Evolutionary conservation across 345 rosid species (phyloP).

Genomic region (Hevea brasiliensis): DNA sequence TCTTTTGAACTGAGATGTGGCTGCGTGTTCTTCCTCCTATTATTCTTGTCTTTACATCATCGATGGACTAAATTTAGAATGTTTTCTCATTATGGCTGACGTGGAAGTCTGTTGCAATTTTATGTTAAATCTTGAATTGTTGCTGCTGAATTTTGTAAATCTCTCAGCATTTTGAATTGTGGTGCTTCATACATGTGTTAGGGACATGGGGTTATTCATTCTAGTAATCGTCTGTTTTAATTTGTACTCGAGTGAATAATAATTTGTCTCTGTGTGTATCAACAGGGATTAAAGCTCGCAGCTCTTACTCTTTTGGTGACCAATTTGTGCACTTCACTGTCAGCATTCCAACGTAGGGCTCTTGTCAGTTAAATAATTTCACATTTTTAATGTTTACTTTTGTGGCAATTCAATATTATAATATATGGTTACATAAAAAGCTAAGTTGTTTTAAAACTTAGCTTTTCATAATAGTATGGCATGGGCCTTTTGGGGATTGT

Average conservation of each 20-base stretch:
- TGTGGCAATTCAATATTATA: too few species aligned
- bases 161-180: background rate
- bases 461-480: too few species aligned
- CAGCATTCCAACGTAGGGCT: constrained; percentile 74
- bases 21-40: background rate
- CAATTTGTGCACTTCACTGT: constrained; percentile 92
- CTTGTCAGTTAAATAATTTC: background rate
- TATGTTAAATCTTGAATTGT: background rate
- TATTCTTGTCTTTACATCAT: background rate
- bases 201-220: background rate
- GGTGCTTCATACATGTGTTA: background rate
- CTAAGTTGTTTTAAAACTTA: background rate
- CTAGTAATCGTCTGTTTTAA: too few species aligned
- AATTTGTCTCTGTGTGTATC: background rate
- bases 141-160: background rate
- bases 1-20: background rate
- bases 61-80: background rate
- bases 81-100: too few species aligned
- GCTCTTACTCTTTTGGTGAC: constrained; percentile 71
- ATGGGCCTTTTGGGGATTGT: too few species aligned
- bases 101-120: background rate
- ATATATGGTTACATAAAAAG: background rate
- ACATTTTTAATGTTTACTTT: too few species aligned
- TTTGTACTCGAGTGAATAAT: background rate
- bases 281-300: constrained; percentile 81